phyloP scores from a whole-genome alignment of 768 basidiomycete genomes.

The Clathrus columnatus region DNA sequence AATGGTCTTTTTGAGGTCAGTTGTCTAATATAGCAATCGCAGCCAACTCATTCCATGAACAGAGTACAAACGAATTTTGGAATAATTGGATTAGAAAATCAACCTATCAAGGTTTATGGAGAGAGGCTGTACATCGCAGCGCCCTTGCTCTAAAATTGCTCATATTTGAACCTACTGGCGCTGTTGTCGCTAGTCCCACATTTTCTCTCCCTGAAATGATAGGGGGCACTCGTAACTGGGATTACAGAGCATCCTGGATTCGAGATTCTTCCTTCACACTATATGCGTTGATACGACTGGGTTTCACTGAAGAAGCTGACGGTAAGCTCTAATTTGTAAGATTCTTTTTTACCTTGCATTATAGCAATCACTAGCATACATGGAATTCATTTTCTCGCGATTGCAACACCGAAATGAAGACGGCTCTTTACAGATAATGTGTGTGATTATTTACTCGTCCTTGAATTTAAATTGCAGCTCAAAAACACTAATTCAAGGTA shows the following conservation, averaged over 20 bases:
- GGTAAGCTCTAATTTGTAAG: conserved; percentile 34
- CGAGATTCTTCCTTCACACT: conserved; percentile 95
- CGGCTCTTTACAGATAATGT: conserved; percentile 93
- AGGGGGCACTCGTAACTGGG: conserved; percentile 86
- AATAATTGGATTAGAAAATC: conserved; percentile 81
- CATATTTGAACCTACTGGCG: conserved; percentile 89
- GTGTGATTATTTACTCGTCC: conserved; percentile 12
- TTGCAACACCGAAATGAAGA: conserved; percentile 79
- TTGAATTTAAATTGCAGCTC: background rate
- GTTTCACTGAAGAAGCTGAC: conserved; percentile 89
- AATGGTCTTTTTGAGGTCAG: conserved; percentile 47
- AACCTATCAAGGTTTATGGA: conserved; percentile 90
- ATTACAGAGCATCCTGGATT: conserved; percentile 80
- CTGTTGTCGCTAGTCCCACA: conserved; percentile 90
- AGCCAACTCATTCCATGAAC: conserved; percentile 15
- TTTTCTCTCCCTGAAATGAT: conserved; percentile 91
- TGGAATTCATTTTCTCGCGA: conserved; percentile 86
- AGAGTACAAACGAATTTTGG: conserved; percentile 79
- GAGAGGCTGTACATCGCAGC: conserved; percentile 87
- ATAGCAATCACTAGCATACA: conserved; percentile 46
- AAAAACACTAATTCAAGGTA: too few relatives aligned
- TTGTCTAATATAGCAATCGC: background rate
- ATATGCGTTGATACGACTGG: conserved; percentile 88
- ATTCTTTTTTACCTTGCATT: conserved; percentile 7
- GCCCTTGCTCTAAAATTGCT: conserved; percentile 91